Evolutionary conservation across 2,329 filamentous ascomycete species (phyloP).

Genomic region (Microdochium bolleyi): DNA sequence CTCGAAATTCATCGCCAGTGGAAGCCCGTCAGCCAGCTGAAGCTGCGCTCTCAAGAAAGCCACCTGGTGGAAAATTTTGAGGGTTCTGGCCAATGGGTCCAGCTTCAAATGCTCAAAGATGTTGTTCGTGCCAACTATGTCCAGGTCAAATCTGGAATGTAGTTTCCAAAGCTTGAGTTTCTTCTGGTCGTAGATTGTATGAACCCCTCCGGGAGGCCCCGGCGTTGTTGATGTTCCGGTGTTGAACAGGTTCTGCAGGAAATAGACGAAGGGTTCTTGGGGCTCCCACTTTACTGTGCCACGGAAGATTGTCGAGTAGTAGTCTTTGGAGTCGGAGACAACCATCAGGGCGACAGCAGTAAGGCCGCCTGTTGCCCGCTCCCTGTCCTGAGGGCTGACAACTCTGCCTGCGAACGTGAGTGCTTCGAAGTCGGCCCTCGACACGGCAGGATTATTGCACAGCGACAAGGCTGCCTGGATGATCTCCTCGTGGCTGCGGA

Average conservation of each 20-base stretch:
- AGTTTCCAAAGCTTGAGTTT: slow-evolving; percentile 7
- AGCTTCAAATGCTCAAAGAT: slow-evolving; percentile 3
- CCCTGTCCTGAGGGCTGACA: neutral
- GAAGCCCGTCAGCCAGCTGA: neutral
- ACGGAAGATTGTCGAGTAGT: neutral
- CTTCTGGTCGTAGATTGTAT: neutral
- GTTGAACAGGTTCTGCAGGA: neutral
- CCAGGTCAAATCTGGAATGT: slow-evolving; percentile 1
- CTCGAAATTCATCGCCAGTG: neutral
- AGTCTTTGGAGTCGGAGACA: neutral
- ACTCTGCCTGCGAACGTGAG: neutral
- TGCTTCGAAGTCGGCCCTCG: neutral
- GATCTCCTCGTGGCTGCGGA: neutral
- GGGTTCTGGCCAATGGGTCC: slow-evolving; percentile 1
- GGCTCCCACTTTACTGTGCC: neutral
- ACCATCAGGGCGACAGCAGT: neutral
- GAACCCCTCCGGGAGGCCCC: neutral
- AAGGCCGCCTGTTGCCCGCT: neutral
- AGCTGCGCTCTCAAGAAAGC: slow-evolving; percentile 3
- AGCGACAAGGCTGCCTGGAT: neutral
- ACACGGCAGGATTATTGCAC: neutral
- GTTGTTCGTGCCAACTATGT: slow-evolving; percentile 4
- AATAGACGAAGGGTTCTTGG: neutral
- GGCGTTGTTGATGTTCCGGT: neutral
- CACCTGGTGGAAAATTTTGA: slow-evolving; percentile 6